Conservation (phyloP, 345 rosid species). For the Schrenkiella parvula region DNA sequence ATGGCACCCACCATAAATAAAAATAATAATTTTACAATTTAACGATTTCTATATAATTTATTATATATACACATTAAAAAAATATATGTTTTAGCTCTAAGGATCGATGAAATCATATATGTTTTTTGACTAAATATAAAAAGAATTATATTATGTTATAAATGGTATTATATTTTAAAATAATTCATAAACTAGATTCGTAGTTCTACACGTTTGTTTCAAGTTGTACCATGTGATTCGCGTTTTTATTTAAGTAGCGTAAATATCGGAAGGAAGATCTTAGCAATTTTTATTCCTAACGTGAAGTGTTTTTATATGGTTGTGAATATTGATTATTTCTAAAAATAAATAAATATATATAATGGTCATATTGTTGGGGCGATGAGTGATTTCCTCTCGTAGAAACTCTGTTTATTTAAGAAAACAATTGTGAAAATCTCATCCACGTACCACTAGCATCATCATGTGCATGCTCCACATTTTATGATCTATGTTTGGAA, state of each 20-base stretch:
- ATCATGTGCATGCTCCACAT: not conserved
- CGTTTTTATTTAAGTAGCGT: conserved; percentile 27
- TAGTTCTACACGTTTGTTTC: conserved; percentile 28
- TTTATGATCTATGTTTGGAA: not conserved
- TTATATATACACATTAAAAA: too few species aligned
- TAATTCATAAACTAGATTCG: not conserved
- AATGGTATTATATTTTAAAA: not conserved
- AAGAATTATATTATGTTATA: too few species aligned
- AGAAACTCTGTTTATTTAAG: not conserved
- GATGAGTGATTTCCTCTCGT: not conserved
- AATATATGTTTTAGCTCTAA: not conserved
- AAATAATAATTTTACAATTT: not conserved
- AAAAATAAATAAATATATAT: not conserved
- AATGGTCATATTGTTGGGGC: not conserved
- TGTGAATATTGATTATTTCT: conserved; percentile 6
- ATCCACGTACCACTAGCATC: conserved; percentile 3
- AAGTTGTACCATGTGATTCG: conserved; percentile 22
- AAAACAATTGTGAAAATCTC: not conserved
- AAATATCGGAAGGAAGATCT: conserved; percentile 12
- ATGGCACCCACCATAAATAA: not conserved
- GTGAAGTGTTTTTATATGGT: conserved; percentile 6
- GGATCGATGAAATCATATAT: not conserved
- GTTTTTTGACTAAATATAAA: not conserved
- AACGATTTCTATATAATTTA: not conserved
- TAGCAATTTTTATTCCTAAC: not conserved